Percentiles rank a stretch among this genome's conserved stretches.
These are phyloP conservation scores for Irpex lacteus DNA, from an alignment of 1,284 basidiomycete genomes.

Conservation along the genomic window DNA sequence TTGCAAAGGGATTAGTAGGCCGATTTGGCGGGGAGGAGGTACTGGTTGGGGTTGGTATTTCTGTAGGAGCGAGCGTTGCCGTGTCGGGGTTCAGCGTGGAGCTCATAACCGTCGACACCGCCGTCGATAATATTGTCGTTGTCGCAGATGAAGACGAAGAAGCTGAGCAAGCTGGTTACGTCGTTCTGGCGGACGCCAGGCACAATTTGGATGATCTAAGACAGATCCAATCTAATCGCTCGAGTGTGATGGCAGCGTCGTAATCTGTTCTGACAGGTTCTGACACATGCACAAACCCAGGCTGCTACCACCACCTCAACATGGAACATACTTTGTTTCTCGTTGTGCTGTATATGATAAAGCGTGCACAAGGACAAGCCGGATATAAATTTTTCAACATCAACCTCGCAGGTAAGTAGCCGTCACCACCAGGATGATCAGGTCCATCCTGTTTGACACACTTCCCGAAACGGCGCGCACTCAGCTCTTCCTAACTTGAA, in stretches of 20 bases:
- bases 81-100: conserved; percentile 4
- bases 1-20: conserved; percentile 16
- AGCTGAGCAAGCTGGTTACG: background rate
- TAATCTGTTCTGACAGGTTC: background rate
- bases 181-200: background rate
- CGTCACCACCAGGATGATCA: too few species aligned
- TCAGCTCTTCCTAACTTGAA: too few species aligned
- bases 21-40: conserved; percentile 2
- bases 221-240: background rate
- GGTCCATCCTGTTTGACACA: too few species aligned
- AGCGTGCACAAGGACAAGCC: too few species aligned
- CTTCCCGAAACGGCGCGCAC: too few species aligned
- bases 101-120: conserved; percentile 9
- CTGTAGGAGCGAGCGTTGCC: background rate
- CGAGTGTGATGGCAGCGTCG: background rate
- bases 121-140: background rate
- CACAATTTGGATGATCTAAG: too few species aligned
- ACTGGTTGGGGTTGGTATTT: background rate
- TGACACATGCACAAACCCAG: background rate
- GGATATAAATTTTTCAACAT: too few species aligned
- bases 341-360: too few species aligned
- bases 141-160: background rate
- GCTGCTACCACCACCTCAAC: background rate
- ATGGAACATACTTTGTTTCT: background rate
- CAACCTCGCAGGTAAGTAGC: too few species aligned